A percentile compares a stretch with the other conserved stretches of the same genome.
These are phyloP conservation scores for Quercus agrifolia DNA, from an alignment of 306 rosid species.

Conservation along the genomic window DNA sequence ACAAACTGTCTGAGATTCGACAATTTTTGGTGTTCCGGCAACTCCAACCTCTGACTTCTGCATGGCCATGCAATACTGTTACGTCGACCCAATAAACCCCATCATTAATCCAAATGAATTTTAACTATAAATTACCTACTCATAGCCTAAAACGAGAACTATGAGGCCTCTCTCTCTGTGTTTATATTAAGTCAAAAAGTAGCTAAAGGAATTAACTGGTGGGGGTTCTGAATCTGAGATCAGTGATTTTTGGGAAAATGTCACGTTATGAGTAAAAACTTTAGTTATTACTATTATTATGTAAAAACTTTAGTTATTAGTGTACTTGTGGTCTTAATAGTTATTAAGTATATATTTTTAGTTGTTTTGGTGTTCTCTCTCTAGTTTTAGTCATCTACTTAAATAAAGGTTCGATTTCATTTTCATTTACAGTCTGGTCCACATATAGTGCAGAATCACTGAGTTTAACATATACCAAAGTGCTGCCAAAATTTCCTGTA, in stretches of 20 bases:
- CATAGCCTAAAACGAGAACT: conserved; percentile 28
- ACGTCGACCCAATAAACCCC: conserved; percentile 32
- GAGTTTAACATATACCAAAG: neutral
- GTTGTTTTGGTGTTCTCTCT: neutral
- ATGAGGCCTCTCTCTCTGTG: neutral
- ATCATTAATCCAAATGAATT: conserved; percentile 32
- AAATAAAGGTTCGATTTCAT: conserved; percentile 1
- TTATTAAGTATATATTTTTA: conserved; percentile 4
- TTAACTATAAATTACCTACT: conserved; percentile 16
- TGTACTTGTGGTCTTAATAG: conserved; percentile 4
- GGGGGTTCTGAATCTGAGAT: conserved; percentile 23
- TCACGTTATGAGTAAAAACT: neutral
- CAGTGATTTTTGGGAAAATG: conserved; percentile 33
- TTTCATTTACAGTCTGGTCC: neutral
- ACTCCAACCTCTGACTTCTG: conserved; percentile 38
- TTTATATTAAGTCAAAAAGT: conserved; percentile 22
- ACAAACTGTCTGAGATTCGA: conserved; percentile 42
- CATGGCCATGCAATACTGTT: conserved; percentile 55
- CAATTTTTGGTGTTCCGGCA: conserved; percentile 57
- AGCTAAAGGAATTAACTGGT: conserved; percentile 29
- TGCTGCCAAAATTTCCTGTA: neutral
- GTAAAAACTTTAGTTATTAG: conserved; percentile 3
- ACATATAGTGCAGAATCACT: neutral
- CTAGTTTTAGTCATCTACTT: conserved; percentile 10
- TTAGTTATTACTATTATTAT: neutral